Evolutionary conservation across 23 red algal species (phyloP).

Genomic region (Pyropia yezoensis): DNA sequence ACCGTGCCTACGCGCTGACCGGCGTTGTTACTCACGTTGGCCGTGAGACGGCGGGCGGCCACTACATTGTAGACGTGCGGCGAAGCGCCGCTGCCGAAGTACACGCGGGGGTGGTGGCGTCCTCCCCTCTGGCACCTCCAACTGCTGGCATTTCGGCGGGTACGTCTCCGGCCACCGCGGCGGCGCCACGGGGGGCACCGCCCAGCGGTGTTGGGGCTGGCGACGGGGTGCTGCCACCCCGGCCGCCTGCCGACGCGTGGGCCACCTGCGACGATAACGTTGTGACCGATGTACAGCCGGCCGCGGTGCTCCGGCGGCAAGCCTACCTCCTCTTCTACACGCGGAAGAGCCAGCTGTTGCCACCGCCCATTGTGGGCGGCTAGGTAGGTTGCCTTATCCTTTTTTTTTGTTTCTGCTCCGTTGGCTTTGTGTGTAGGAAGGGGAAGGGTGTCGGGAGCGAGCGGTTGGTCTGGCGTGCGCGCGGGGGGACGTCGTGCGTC

Average conservation of each 20-base stretch:
- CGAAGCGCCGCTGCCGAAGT: background rate
- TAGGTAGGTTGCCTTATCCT: no score
- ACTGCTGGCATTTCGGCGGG: background rate
- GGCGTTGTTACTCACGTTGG: constrained; percentile 86
- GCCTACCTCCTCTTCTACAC: constrained; percentile 84
- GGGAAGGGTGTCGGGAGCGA: no score
- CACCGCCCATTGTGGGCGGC: no score
- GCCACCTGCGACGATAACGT: constrained; percentile 59
- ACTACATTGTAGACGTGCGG: constrained; percentile 84
- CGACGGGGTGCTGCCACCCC: no score
- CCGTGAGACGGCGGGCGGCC: constrained; percentile 57
- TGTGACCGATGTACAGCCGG: constrained; percentile 6
- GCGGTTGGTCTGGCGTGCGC: no score
- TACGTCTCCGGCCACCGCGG: no score
- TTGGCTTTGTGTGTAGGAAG: no score
- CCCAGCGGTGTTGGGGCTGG: no score
- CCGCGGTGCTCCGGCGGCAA: constrained; percentile 26
- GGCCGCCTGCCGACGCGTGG: constrained; percentile 13
- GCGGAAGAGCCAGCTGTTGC: no score
- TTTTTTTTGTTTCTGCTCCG: no score
- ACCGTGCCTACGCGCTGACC: constrained; percentile 25
- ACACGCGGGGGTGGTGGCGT: background rate
- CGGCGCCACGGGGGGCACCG: no score
- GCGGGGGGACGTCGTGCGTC: no score
- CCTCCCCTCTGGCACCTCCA: background rate